Conservation (phyloP, 2,329 filamentous ascomycete genomes). For the Colletotrichum chlorophyti region DNA sequence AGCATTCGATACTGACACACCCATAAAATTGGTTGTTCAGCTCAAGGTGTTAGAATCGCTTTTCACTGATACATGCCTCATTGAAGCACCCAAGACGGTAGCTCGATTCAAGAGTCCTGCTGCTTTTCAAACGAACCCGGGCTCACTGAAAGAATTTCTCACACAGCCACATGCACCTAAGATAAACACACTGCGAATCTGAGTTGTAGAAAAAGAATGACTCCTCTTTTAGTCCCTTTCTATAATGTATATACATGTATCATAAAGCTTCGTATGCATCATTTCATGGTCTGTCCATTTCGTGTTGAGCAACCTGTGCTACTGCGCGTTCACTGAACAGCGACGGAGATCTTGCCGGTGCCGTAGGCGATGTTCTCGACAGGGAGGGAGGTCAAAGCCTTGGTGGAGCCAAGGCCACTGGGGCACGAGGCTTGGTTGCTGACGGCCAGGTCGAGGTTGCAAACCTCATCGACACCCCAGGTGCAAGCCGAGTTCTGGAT, state of each 20-base stretch:
- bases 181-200: too few relatives aligned
- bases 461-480: slow-evolving; percentile 58
- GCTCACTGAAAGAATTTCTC: too few relatives aligned
- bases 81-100: too few relatives aligned
- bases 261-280: slow-evolving; percentile 20
- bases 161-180: too few relatives aligned
- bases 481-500: slow-evolving; percentile 58
- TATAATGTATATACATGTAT: slow-evolving; percentile 26
- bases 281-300: slow-evolving; percentile 14
- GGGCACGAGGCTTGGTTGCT: slow-evolving; percentile 61
- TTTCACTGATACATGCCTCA: too few relatives aligned
- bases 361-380: slow-evolving; percentile 61
- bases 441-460: slow-evolving; percentile 52
- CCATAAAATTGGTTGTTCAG: too few relatives aligned
- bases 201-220: background rate
- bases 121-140: too few relatives aligned
- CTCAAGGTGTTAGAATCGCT: too few relatives aligned
- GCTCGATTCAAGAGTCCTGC: too few relatives aligned
- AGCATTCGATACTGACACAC: too few relatives aligned
- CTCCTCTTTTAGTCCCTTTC: background rate
- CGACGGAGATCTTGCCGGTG: slow-evolving; percentile 45
- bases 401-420: slow-evolving; percentile 46
- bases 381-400: slow-evolving; percentile 40
- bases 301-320: background rate
- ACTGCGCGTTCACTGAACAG: slow-evolving; percentile 12